These are phyloP conservation scores for Rhodotorula sp. DNA, from an alignment of 1,284 basidiomycete species.

Conservation along the genomic window DNA sequence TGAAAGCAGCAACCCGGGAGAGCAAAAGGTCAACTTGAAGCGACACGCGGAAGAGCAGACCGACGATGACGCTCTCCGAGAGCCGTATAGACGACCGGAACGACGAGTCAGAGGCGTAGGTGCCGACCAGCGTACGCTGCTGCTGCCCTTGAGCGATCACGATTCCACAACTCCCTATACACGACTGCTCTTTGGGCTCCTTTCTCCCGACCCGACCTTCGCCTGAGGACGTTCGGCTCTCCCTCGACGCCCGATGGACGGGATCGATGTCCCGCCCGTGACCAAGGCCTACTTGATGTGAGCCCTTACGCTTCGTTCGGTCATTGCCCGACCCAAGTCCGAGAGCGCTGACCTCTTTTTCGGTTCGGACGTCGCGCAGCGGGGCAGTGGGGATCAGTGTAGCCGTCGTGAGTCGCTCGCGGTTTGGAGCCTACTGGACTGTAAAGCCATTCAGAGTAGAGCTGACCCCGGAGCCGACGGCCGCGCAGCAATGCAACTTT, in stretches of 20 bases:
- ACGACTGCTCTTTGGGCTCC: neutral
- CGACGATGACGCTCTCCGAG: neutral
- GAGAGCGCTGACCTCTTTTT: neutral
- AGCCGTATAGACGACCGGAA: no score
- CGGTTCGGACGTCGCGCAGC: slow-evolving; percentile 9
- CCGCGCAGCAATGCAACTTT: slow-evolving; percentile 79
- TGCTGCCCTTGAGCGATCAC: neutral
- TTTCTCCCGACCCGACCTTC: neutral
- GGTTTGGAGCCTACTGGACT: no score
- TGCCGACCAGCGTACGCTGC: neutral
- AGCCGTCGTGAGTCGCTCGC: slow-evolving; percentile 64
- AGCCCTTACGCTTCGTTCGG: neutral
- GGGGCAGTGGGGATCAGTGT: slow-evolving; percentile 65
- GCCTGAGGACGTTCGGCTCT: neutral
- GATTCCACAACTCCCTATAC: neutral
- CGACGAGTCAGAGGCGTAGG: no score
- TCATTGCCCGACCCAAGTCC: neutral
- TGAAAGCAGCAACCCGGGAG: neutral
- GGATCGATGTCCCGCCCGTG: slow-evolving; percentile 71
- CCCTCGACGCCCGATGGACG: slow-evolving; percentile 8
- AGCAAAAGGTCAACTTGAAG: neutral
- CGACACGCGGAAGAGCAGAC: neutral
- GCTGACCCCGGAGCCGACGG: neutral
- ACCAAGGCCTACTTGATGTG: slow-evolving; percentile 54
- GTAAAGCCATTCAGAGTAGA: no score